Percentiles rank a stretch among this genome's conserved stretches.
phyloP scores from a whole-genome alignment of 2,329 filamentous ascomycete genomes.

The Mycocentrospora acerina region DNA sequence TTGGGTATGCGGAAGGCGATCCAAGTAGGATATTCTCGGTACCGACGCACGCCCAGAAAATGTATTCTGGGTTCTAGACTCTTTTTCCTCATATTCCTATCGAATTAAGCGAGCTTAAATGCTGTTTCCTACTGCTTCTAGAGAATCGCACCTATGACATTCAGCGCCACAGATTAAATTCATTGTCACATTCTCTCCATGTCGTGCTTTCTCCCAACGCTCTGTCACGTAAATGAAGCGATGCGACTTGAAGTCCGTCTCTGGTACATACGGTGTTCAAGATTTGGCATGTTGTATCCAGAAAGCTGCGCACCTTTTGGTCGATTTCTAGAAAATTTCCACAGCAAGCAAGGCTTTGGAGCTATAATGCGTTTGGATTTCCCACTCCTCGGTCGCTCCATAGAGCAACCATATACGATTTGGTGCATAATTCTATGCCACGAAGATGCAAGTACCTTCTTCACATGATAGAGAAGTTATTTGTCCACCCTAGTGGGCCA shows the following conservation, averaged over 20 bases:
- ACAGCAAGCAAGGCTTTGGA: neutral
- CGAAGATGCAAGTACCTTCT: too few relatives aligned
- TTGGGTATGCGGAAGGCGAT: too few relatives aligned
- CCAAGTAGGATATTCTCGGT: too few relatives aligned
- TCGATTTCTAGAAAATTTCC: constrained; percentile 3
- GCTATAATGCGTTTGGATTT: constrained; percentile 6
- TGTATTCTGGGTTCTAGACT: too few relatives aligned
- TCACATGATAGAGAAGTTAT: constrained; percentile 30
- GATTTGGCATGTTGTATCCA: constrained; percentile 3
- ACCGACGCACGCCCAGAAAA: too few relatives aligned
- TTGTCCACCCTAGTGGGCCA: constrained; percentile 32
- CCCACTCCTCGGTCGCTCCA: constrained; percentile 4
- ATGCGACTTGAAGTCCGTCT: constrained; percentile 7
- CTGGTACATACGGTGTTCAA: constrained; percentile 1
- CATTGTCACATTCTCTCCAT: neutral
- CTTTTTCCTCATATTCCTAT: constrained; percentile 4
- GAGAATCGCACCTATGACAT: neutral
- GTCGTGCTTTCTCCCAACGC: constrained; percentile 4
- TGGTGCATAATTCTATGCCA: too few relatives aligned
- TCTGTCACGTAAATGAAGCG: constrained; percentile 9
- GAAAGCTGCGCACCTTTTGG: neutral
- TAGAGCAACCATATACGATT: too few relatives aligned
- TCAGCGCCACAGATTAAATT: constrained; percentile 2
- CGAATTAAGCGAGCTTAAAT: constrained; percentile 6
- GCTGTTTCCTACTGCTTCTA: neutral